phyloP scores from a whole-genome alignment of 306 rosid species.

The Medicago truncatula region MtrunA17r5.0-ANR NC_053043.1:10159501-10160000 shows the following conservation, averaged over 20 bases:
- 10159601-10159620: conserved; percentile 52
- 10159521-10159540: conserved; percentile 49
- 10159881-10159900: conserved; percentile 77
- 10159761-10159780: conserved; percentile 72
- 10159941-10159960: conserved; percentile 84
- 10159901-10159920: conserved; percentile 61
- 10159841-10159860: conserved; percentile 91
- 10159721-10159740: conserved; percentile 83
- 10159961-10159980: conserved; percentile 81
- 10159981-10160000: conserved; percentile 69
- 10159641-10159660: conserved; percentile 53
- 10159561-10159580: conserved; percentile 51
- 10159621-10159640: conserved; percentile 40
- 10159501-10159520: conserved; percentile 47
- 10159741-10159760: conserved; percentile 91
- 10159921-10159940: conserved; percentile 90
- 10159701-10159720: conserved; percentile 87
- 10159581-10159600: conserved; percentile 44
- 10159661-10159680: conserved; percentile 45
- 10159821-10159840: conserved; percentile 82
- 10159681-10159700: conserved; percentile 83
- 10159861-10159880: conserved; percentile 92
- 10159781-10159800: conserved; percentile 96
- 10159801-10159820: conserved; percentile 92
- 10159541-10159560: conserved; percentile 63